Base-by-base conservation (phyloP, 2,329 filamentous ascomycete species). In the Rutstroemia sp. region DNA sequence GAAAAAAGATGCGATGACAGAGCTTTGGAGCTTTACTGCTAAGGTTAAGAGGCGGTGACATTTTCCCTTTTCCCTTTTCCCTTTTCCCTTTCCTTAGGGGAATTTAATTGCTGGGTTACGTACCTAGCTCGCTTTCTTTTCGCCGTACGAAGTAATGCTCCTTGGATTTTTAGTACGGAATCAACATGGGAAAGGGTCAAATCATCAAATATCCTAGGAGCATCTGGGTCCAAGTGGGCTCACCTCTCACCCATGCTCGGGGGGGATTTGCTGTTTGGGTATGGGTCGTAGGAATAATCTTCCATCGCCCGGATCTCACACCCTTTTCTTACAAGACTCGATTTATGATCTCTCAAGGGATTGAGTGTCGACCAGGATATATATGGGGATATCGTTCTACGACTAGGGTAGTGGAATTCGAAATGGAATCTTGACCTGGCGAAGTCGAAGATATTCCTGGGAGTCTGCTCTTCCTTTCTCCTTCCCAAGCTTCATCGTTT, bases 331-430 rank as follows among this genome's bases (percentile, higher is more conserved):
- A 18, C 39, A 53, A 47, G 51, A 37, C 41, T 12, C 27, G 27
- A 18, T 49, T 27, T 49, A 54, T 54, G 47, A 48, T 48, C 52
- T 44, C 37, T 49, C 38, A 41, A 41, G 21, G 48, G 30, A 14
- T 30, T 54, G 27, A 30, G 27, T 30, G 8, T 30, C 27, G 27
- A 41, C 52, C 48, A 25, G 52, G 44, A 27, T 38, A 47, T 41
- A 49, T 49, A 54, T 54, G 52, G 52, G 52, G 52, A 19, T 30
- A 54, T 54, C 23, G 44, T 54, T 54, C 52, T 49, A 41, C 39
- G 3, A 30, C 52, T 38, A 39, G 52, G 52, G 23, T 48, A 7
- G 38, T 54, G 14, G 30, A 54, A 54, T 48, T 54, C 46, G 42
- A 48, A 47, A 12, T 23, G 23, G 23, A 23, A 23, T 23, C 23